Evolutionary conservation across 331 rosid genomes (phyloP).

Genomic region (Spiraea crenata): DNA sequence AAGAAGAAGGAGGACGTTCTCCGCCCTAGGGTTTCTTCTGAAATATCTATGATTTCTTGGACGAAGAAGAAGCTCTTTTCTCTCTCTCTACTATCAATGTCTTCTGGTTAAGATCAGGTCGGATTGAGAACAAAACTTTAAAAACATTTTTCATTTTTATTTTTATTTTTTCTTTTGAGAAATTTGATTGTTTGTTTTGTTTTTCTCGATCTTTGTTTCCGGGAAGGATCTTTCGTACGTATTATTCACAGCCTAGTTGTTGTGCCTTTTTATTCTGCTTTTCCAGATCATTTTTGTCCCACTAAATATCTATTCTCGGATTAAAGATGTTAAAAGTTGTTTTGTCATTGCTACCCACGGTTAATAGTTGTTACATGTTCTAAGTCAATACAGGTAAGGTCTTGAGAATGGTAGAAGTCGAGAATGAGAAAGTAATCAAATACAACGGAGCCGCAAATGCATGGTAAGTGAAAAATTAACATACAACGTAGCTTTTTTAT

Average conservation of each 20-base stretch:
- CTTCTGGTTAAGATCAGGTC: constrained; percentile 43
- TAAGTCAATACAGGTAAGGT: too few relatives aligned
- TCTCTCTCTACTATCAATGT: constrained; percentile 25
- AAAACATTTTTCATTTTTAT: neutral
- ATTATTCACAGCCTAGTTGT: neutral
- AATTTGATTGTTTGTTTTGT: neutral
- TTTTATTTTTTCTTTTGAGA: neutral
- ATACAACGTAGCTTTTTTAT: too few relatives aligned
- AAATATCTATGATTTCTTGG: constrained; percentile 18
- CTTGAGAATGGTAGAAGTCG: neutral
- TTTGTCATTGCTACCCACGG: too few relatives aligned
- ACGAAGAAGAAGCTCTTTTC: constrained; percentile 21
- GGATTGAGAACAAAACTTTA: constrained; percentile 25
- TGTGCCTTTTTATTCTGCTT: neutral
- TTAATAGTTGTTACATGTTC: too few relatives aligned
- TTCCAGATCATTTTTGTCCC: neutral
- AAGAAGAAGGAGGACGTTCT: constrained; percentile 19
- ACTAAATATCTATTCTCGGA: neutral
- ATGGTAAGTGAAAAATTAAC: too few relatives aligned
- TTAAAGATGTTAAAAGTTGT: neutral
- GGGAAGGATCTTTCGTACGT: neutral
- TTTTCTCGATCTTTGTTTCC: neutral
- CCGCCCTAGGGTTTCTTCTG: constrained; percentile 45
- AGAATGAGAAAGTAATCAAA: too few relatives aligned
- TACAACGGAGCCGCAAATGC: too few relatives aligned